phyloP scores from a whole-genome alignment of 768 basidiomycete species.

The Strobilomyces confusus region DNA sequence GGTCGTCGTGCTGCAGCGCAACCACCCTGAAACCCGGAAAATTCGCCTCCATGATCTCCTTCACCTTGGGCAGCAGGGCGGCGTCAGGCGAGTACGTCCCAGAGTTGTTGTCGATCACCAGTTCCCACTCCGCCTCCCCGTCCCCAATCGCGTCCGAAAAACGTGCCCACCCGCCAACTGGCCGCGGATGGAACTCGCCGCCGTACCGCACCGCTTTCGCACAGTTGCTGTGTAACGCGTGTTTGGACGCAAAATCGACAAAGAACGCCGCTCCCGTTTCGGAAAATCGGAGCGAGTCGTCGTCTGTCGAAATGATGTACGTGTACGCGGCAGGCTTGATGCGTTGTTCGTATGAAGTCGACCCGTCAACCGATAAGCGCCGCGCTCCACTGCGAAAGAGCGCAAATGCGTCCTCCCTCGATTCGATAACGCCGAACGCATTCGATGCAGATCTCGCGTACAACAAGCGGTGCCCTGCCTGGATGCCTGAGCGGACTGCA shows the following conservation, averaged over 20 bases:
- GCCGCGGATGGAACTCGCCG: constrained; percentile 78
- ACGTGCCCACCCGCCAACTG: constrained; percentile 60
- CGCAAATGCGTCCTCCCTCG: constrained; percentile 42
- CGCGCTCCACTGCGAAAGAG: constrained; percentile 47
- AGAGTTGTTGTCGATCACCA: constrained; percentile 83
- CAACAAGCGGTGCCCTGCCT: constrained; percentile 68
- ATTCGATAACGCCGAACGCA: constrained; percentile 55
- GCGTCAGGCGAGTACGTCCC: constrained; percentile 81
- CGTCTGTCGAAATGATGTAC: constrained; percentile 73
- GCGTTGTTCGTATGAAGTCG: constrained; percentile 34
- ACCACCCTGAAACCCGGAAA: constrained; percentile 61
- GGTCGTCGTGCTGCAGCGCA: constrained; percentile 54
- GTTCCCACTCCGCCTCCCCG: constrained; percentile 64
- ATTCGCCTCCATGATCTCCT: constrained; percentile 65
- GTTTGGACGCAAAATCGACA: constrained; percentile 83
- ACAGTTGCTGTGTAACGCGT: constrained; percentile 80
- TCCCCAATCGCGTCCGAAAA: constrained; percentile 56
- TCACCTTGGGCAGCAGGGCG: constrained; percentile 54
- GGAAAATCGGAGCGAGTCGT: constrained; percentile 76
- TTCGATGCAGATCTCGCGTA: constrained; percentile 67
- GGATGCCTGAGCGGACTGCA: constrained; percentile 65
- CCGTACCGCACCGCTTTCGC: constrained; percentile 61
- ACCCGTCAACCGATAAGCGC: constrained; percentile 11
- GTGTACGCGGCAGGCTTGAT: constrained; percentile 84
- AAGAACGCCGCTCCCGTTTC: constrained; percentile 87